These are phyloP conservation scores for Petunia secreta DNA, from an alignment of 257 asterid genomes.

Conservation along the genomic window DNA sequence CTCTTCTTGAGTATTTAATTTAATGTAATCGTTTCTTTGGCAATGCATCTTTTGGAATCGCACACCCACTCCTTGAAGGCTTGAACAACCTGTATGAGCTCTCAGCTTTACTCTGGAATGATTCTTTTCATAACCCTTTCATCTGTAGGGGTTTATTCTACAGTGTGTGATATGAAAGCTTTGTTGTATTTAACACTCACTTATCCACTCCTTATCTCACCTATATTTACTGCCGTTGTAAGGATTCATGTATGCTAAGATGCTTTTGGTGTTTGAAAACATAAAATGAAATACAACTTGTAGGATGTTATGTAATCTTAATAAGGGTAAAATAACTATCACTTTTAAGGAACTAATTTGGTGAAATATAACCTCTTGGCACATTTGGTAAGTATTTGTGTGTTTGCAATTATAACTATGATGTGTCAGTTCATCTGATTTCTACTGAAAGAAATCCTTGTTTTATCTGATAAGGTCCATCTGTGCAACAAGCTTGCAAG, in stretches of 20 bases:
- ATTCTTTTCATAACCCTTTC: not conserved
- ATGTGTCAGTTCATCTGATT: not conserved
- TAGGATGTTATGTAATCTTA: not conserved
- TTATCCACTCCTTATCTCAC: not conserved
- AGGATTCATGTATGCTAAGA: not conserved
- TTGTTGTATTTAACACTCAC: not conserved
- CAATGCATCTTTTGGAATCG: not conserved
- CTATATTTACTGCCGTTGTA: not conserved
- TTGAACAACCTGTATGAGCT: not conserved
- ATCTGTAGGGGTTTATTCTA: not conserved
- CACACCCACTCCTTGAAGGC: not conserved
- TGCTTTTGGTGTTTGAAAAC: not conserved
- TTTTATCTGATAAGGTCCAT: slow-evolving; percentile 60
- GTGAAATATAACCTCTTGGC: slow-evolving; percentile 6
- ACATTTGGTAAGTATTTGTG: not conserved
- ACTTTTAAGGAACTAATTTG: not conserved
- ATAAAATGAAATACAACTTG: not conserved
- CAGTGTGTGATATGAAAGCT: not conserved
- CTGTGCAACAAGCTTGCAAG: slow-evolving; percentile 96
- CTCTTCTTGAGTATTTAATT: not conserved
- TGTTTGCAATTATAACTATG: not conserved
- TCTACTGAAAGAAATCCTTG: slow-evolving; percentile 25
- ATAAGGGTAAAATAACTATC: not conserved
- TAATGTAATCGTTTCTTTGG: not conserved
- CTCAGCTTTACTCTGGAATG: not conserved